Evolutionary conservation across 768 basidiomycete species (phyloP), one percentile per base, ranked within the genome.

Genomic region (Dacryopinax spathularia): DNA sequence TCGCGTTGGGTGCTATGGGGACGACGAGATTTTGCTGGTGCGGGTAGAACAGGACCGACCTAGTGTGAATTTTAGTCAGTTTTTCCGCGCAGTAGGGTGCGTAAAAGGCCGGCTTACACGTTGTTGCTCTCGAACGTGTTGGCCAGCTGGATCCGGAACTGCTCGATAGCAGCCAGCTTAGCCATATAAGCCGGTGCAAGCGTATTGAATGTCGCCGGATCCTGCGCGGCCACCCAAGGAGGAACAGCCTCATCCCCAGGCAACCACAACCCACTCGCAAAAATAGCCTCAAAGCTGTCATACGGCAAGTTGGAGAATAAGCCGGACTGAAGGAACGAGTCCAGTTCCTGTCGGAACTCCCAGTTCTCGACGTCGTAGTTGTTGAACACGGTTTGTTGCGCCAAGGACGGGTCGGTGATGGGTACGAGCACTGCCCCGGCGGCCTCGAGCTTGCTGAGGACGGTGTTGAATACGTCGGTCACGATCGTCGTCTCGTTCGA

Each of bases 301-400:
- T 56, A 56, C 10, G 48, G 48, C 48, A 56, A 31, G 48, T 56
- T 27, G 13, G 22, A 25, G 29, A 56, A 56, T 29, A 56, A 9
- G 5, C 48, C 48, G 5, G 48, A 56, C 48, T 56, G 48, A 7
- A 56, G 48, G 25, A 27, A 56, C 25, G 22, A 15, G 48, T 56
- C 48, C 10, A 56, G 48, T 18, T 56, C 48, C 48, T 56, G 48
- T 10, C 48, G 48, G 48, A 56, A 56, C 48, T 56, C 48, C 48
- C 48, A 56, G 48, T 56, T 56, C 48, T 56, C 48, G 3, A 56
- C 48, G 25, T 56, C 48, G 48, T 56, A 56, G 48, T 29, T 56
- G 48, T 56, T 56, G 13, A 56, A 56, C 18, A 56, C 48, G 3
- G 48, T 56, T 9, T 25, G 48, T 29, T 56, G 48, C 25, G 48